Conservation (phyloP, 2,329 filamentous ascomycete genomes). For the Hymenoscyphus infarciens region DNA sequence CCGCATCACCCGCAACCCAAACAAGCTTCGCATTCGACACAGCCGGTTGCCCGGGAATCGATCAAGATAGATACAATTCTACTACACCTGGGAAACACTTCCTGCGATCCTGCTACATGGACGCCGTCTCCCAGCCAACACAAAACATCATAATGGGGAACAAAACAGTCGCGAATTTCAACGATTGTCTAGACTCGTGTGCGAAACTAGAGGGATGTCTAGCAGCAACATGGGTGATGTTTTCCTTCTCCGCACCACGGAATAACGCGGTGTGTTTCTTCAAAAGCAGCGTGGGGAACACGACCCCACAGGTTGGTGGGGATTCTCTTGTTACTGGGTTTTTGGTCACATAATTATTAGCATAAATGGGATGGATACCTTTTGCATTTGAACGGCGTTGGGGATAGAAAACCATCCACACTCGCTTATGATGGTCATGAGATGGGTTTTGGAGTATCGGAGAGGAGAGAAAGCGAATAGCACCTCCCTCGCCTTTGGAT, state of each 20-base stretch:
- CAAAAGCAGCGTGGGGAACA: slow-evolving; percentile 16
- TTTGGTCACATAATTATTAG: background rate
- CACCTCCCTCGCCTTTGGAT: background rate
- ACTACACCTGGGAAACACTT: slow-evolving; percentile 17
- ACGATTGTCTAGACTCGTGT: slow-evolving; percentile 22
- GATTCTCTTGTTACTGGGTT: slow-evolving; percentile 7
- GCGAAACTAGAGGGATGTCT: slow-evolving; percentile 19
- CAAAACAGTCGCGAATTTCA: slow-evolving; percentile 11
- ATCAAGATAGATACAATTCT: slow-evolving; percentile 17
- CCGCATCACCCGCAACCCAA: slow-evolving; percentile 9
- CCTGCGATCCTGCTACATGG: slow-evolving; percentile 19
- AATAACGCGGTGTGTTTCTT: slow-evolving; percentile 26
- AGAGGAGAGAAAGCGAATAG: background rate
- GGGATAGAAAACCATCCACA: background rate
- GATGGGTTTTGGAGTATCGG: background rate
- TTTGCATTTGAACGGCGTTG: background rate
- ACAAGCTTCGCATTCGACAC: slow-evolving; percentile 21
- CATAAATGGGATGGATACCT: background rate
- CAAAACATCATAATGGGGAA: slow-evolving; percentile 24
- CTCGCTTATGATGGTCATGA: slow-evolving; percentile 4
- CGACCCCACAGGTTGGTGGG: background rate
- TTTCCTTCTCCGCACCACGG: slow-evolving; percentile 16
- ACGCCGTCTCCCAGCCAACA: slow-evolving; percentile 11
- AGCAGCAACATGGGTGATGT: slow-evolving; percentile 27
- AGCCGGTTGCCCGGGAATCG: slow-evolving; percentile 23